Conservation (phyloP, 2,329 filamentous ascomycete species). For the Beauveria varroae region DNA sequence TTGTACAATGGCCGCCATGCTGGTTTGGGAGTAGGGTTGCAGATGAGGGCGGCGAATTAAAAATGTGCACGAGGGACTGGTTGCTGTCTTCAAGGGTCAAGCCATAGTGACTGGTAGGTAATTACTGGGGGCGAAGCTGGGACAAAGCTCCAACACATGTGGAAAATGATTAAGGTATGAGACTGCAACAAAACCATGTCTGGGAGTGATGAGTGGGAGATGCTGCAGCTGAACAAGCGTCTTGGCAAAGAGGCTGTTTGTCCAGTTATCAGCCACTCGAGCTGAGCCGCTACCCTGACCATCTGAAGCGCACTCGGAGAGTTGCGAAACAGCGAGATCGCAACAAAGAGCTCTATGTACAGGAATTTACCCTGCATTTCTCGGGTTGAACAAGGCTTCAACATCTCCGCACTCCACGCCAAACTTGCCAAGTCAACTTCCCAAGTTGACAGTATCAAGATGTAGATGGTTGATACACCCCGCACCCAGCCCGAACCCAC, state of each 20-base stretch:
- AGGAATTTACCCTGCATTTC: background rate
- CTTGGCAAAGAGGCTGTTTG: background rate
- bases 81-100: background rate
- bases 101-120: no score
- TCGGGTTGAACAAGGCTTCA: background rate
- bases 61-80: background rate
- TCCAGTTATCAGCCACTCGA: background rate
- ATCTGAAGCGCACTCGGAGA: background rate
- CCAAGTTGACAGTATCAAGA: background rate
- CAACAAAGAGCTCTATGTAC: background rate
- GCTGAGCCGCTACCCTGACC: background rate
- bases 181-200: no score
- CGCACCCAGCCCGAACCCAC: background rate
- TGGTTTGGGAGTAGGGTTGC: background rate
- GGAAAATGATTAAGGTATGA: no score
- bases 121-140: background rate
- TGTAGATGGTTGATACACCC: background rate
- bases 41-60: background rate
- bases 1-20: conserved; percentile 5
- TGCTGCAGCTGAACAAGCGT: background rate
- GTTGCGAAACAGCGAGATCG: background rate
- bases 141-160: background rate
- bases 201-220: no score
- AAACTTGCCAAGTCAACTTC: background rate
- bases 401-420: background rate